These are phyloP conservation scores for Penicillium bialowiezense DNA, from an alignment of 495 filamentous ascomycete species.

Conservation along the genomic window DNA sequence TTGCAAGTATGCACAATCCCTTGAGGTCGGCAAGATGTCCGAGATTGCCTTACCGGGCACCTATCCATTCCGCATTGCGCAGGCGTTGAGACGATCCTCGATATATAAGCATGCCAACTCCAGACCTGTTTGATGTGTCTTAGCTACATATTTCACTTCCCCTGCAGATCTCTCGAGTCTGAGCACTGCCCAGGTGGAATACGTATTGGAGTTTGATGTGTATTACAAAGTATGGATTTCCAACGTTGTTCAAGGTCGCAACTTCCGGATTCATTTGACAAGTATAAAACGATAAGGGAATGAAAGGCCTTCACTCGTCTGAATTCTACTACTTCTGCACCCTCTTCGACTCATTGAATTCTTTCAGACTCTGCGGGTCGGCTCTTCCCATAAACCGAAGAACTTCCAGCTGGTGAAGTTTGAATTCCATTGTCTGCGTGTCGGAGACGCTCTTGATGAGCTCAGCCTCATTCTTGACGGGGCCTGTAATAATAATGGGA, in stretches of 20 bases:
- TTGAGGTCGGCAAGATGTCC: not conserved
- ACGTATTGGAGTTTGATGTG: no score
- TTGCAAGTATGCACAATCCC: not conserved
- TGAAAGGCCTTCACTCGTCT: not conserved
- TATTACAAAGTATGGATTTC: no score
- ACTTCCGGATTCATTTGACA: not conserved
- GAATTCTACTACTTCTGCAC: not conserved
- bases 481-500: not conserved
- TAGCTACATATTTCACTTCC: no score
- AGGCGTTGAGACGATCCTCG: not conserved
- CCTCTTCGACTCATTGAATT: not conserved
- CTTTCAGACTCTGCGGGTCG: not conserved
- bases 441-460: not conserved
- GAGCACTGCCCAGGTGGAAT: no score
- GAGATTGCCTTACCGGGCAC: not conserved
- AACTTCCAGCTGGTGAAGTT: slow-evolving; percentile 7
- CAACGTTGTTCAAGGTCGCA: no score
- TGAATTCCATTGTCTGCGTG: slow-evolving; percentile 3
- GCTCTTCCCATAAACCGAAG: slow-evolving; percentile 2
- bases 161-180: not conserved
- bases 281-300: no score
- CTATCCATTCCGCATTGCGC: not conserved
- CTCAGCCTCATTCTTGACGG: not conserved
- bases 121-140: not conserved
- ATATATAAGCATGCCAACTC: not conserved